Evolutionary conservation across 176 grass and related monocot genomes (phyloP), one percentile per base, ranked within the genome.

Genomic region (Musa itinerans): DNA sequence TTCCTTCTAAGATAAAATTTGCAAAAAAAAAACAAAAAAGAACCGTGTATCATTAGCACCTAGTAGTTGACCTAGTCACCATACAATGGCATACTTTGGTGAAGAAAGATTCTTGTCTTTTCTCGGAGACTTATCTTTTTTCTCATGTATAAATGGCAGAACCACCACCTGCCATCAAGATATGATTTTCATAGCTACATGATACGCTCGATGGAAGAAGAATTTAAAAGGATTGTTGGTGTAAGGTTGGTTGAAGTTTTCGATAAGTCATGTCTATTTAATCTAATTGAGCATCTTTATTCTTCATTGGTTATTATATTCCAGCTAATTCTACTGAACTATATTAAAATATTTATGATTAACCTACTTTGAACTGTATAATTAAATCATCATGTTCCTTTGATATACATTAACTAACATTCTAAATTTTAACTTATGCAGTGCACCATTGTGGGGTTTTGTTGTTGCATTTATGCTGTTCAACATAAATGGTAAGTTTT

Each of bases 171-270:
- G 87, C 2, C 76, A 2, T 58, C 80, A 62, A 86, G 79, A 17
- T 98, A 94, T 63, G 95, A 98, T 90, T 98, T 94, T 81, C 90
- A 98, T 75, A 84, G 82, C 58, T 98, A 94, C 52, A 98, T 94
- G 90, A 87, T 98, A 87, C 88, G 95, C 49, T 98, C 90, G 26
- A 84, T 98, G 88, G 95, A 98, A 98, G 95, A 98, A 75, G 95
- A 98, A 61, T 93, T 98, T 81, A 85, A 89, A 80, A 93, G 74
- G 73, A 98, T 98, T 83, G 95, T 94, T 69, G 95, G 95, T 78
- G 95, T 98, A 58, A 98, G 95, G 95, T 98, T 72, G 76, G 68
- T 50, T 70, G 16, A 70, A 21, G 2, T 34, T 21, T 70, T 70
- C 10, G 11, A 68, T 49, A 5, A 0, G 14, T 19, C 9, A 8